Percentiles rank a stretch among this genome's conserved stretches.
Conservation (phyloP, 345 rosid genomes). For the Boechera stricta region DNA sequence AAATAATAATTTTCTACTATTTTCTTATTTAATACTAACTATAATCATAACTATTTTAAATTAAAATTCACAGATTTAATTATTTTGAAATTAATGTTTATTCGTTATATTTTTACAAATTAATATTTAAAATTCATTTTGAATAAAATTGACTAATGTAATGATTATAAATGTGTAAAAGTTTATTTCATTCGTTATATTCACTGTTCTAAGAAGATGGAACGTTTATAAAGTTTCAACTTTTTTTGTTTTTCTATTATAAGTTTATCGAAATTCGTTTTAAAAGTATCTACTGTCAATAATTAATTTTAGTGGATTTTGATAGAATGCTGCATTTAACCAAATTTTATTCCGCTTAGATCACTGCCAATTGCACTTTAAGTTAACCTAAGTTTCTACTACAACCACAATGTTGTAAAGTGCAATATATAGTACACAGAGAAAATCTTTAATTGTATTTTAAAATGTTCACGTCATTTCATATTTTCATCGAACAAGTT, state of each 20-base stretch:
- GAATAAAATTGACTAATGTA: background rate
- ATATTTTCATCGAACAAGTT: background rate
- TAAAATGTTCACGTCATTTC: background rate
- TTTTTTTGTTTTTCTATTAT: background rate
- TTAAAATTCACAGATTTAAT: background rate
- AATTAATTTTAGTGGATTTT: background rate
- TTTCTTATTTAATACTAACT: background rate
- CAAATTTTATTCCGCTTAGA: background rate
- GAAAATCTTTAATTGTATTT: background rate
- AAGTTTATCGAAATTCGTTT: background rate
- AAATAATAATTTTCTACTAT: background rate
- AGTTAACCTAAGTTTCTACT: slow-evolving; percentile 13
- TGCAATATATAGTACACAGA: background rate
- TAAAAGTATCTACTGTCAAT: background rate
- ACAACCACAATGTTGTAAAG: slow-evolving; percentile 7
- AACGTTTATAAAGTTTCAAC: background rate
- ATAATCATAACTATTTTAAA: background rate
- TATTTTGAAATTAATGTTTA: background rate
- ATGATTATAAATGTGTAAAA: background rate
- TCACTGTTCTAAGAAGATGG: background rate
- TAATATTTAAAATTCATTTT: background rate
- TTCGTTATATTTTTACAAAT: background rate
- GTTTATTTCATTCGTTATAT: background rate
- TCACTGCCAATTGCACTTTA: slow-evolving; percentile 20
- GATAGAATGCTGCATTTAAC: background rate